Base-by-base conservation (phyloP, 345 rosid species). In the Brassica carinata region DNA sequence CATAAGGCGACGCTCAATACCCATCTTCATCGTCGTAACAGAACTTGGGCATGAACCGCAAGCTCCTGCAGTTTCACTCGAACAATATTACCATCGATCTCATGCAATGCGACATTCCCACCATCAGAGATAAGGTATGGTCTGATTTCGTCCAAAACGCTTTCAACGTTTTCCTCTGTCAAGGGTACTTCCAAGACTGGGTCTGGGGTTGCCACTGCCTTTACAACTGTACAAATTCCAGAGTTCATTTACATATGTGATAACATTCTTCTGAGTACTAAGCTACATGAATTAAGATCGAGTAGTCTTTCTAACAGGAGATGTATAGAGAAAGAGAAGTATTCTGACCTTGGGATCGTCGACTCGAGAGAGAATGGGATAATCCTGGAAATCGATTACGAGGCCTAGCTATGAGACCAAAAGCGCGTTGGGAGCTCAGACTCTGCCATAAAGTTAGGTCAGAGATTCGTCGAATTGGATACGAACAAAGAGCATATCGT, bases 1-100 rank as follows among this genome's bases (percentile, higher is more conserved):
- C 98, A 93, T 96, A 29, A 93, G 77, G 2, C 98, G 96, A 26
- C 89, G 92, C 88, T 93, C 99, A 13, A 96, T 92, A 64, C 99
- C 99, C 93, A 96, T 74, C 86, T 96, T 93, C 99, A 96, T 93
- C 0, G 99, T 96, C 84, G 64, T 87, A 64, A 85, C 89, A 67
- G 99, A 89, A 83, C 94, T 90, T 0, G 98, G 97, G 79, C 99
- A 96, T 34, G 99, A 96, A 9, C 99, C 98, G 19, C 99, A 96
- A 1, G 99, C 99, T 86, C 98, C 87, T 96, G 99, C 66, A 96
- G 79, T 86, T 91, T 96, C 48, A 96, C 86, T 72, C 90, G 76
- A 30, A 93, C 98, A 77, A 96, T 87, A 83, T 93, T 93, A 17
- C 98, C 98, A 85, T 96, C 99, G 59, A 96, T 93, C 89, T 96